phyloP scores from a whole-genome alignment of 768 basidiomycete species.

The Flagelloscypha sp. region DNA sequence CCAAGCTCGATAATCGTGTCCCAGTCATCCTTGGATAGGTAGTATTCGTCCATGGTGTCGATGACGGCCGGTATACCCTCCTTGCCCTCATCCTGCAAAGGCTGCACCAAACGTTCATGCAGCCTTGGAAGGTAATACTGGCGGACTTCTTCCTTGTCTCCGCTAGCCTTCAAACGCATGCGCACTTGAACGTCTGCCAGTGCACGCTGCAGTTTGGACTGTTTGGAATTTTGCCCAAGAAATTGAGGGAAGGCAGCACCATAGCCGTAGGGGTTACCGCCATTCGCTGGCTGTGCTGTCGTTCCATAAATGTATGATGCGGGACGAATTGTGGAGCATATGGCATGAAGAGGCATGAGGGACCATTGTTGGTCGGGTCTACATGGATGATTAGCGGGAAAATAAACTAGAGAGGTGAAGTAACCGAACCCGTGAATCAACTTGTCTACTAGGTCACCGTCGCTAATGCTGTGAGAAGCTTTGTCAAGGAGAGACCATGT shows the following conservation, averaged over 20 bases:
- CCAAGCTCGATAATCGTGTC: constrained; percentile 93
- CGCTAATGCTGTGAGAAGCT: constrained; percentile 89
- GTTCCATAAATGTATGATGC: constrained; percentile 76
- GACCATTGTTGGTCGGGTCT: constrained; percentile 95
- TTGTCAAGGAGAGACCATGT: constrained; percentile 75
- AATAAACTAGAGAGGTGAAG: background rate
- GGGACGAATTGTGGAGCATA: constrained; percentile 84
- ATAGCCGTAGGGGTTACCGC: constrained; percentile 82
- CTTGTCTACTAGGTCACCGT: constrained; percentile 87
- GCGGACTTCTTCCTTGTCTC: constrained; percentile 82
- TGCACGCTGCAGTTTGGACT: constrained; percentile 69
- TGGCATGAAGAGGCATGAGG: constrained; percentile 88
- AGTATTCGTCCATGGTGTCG: constrained; percentile 88
- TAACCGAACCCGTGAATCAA: constrained; percentile 80
- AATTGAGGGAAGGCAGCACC: constrained; percentile 38
- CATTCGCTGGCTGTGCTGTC: constrained; percentile 45
- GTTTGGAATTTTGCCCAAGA: constrained; percentile 97
- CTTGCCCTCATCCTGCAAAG: constrained; percentile 63
- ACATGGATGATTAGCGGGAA: constrained; percentile 1
- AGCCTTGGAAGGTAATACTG: constrained; percentile 89
- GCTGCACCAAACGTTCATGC: constrained; percentile 70
- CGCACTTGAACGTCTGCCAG: constrained; percentile 87
- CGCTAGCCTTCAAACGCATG: constrained; percentile 92
- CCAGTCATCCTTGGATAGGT: constrained; percentile 91
- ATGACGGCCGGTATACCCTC: constrained; percentile 71